phyloP scores from a whole-genome alignment of 2,329 filamentous ascomycete species.

The Aspergillus hiratsukae region DNA sequence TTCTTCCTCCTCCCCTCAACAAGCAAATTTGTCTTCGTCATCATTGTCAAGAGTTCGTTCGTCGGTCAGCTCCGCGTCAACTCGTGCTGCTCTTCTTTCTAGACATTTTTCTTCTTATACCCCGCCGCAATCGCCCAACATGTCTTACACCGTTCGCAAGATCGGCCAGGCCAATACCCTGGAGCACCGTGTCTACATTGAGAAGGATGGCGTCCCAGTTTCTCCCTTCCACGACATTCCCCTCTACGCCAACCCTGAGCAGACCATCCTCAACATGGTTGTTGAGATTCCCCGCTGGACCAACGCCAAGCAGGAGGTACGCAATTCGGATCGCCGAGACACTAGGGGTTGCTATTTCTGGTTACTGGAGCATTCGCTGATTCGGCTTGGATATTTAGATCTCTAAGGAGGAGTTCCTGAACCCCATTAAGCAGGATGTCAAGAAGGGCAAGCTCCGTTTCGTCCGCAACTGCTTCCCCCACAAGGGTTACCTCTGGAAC shows the following conservation, averaged over 20 bases:
- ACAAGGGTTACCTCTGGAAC: conserved; percentile 99
- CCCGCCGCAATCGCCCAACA: conserved; percentile 25
- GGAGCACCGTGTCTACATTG: conserved; percentile 95
- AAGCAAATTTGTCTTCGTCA: conserved; percentile 13
- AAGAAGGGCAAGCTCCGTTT: conserved; percentile 99
- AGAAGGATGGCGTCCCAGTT: conserved; percentile 91
- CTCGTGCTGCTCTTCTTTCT: conserved; percentile 43
- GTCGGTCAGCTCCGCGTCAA: conserved; percentile 19
- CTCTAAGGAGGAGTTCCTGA: conserved; percentile 96
- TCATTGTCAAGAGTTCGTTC: conserved; percentile 15
- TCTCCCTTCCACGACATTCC: conserved; percentile 99
- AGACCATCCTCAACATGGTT: conserved; percentile 97
- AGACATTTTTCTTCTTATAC: conserved; percentile 43
- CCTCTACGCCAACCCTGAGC: conserved; percentile 92
- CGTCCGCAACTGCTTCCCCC: conserved; percentile 99
- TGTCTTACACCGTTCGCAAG: conserved; percentile 74
- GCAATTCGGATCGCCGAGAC: conserved; percentile 24
- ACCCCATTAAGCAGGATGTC: conserved; percentile 98
- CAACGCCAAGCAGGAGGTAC: conserved; percentile 98
- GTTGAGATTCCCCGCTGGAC: conserved; percentile 99
- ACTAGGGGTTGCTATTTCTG: neutral
- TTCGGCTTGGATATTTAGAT: conserved; percentile 57
- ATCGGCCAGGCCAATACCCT: conserved; percentile 85
- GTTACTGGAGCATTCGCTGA: conserved; percentile 12
- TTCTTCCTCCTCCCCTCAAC: conserved; percentile 22